Evolutionary conservation across 805 yeast genomes (phyloP).

Genomic region (Cyberlindnera americana): DNA sequence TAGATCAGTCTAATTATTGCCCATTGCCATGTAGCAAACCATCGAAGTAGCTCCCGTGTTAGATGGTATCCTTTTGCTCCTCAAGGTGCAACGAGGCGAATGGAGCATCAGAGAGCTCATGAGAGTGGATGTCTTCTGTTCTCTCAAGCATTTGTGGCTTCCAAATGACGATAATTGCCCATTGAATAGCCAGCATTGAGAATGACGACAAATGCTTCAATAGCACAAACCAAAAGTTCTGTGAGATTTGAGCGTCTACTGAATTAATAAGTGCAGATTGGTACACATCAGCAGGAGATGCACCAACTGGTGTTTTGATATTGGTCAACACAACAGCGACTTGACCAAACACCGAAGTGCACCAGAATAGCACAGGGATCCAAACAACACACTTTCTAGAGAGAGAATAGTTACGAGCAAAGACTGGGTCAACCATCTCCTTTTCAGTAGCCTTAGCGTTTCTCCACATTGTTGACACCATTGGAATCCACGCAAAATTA

Average conservation of each 20-base stretch:
- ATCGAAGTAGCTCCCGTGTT: too few relatives aligned
- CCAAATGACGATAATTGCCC: slow-evolving; percentile 15
- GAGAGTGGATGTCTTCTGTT: slow-evolving; percentile 13
- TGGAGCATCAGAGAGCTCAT: slow-evolving; percentile 11
- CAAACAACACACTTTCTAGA: slow-evolving; percentile 8
- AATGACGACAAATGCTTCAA: slow-evolving; percentile 14
- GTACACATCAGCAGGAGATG: not conserved
- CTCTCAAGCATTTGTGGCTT: slow-evolving; percentile 14
- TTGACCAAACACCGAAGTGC: slow-evolving; percentile 1
- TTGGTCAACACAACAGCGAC: too few relatives aligned
- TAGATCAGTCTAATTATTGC: too few relatives aligned
- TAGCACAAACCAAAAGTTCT: slow-evolving; percentile 11
- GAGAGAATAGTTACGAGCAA: slow-evolving; percentile 9
- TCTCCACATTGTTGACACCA: slow-evolving; percentile 18
- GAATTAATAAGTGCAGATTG: slow-evolving; percentile 2
- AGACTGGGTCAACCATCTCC: slow-evolving; percentile 17
- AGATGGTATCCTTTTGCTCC: slow-evolving; percentile 1
- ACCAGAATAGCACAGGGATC: slow-evolving; percentile 9
- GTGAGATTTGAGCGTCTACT: slow-evolving; percentile 9
- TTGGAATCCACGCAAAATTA: slow-evolving; percentile 19
- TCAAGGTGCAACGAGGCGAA: slow-evolving; percentile 5
- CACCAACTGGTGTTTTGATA: too few relatives aligned
- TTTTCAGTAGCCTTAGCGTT: slow-evolving; percentile 14
- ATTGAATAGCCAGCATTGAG: slow-evolving; percentile 13
- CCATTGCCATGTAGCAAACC: too few relatives aligned